These are phyloP conservation scores for Penicillium sp. DNA, from an alignment of 2,329 filamentous ascomycete species.

Conservation along the genomic window DNA sequence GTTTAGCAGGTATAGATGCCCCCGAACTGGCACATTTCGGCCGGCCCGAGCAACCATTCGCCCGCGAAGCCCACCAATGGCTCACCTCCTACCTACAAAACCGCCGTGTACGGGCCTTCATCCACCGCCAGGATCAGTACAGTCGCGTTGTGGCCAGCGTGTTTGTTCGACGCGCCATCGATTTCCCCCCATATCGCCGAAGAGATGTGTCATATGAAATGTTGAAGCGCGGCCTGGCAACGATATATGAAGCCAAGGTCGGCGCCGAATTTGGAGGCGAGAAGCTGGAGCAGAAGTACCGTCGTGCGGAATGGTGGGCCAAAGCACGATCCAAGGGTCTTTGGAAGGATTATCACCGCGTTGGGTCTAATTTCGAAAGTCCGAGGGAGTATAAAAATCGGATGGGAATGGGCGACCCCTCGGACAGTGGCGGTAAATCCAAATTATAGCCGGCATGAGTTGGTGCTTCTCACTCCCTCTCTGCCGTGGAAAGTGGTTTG, in stretches of 20 bases:
- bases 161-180: conserved; percentile 63
- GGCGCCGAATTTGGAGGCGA: conserved; percentile 85
- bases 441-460: conserved; percentile 8
- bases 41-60: conserved; percentile 79
- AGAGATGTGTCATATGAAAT: conserved; percentile 88
- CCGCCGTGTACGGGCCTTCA: conserved; percentile 75
- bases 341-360: conserved; percentile 66
- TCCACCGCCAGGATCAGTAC: conserved; percentile 89
- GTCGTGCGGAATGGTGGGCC: conserved; percentile 57
- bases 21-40: conserved; percentile 94
- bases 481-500: background rate
- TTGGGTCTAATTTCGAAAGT: conserved; percentile 68
- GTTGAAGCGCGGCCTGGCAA: conserved; percentile 81
- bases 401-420: conserved; percentile 50
- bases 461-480: background rate
- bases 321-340: conserved; percentile 69
- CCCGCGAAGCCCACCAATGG: conserved; percentile 79
- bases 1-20: conserved; percentile 89
- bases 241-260: conserved; percentile 88
- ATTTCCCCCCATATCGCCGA: conserved; percentile 56
- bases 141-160: conserved; percentile 87
- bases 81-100: conserved; percentile 72
- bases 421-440: conserved; percentile 37
- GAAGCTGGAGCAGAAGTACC: conserved; percentile 55
- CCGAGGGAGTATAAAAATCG: conserved; percentile 83